A percentile compares a stretch with the other conserved stretches of the same genome.
phyloP scores from a whole-genome alignment of 495 filamentous ascomycete genomes.

The Aspergillus nanangensis region DNA sequence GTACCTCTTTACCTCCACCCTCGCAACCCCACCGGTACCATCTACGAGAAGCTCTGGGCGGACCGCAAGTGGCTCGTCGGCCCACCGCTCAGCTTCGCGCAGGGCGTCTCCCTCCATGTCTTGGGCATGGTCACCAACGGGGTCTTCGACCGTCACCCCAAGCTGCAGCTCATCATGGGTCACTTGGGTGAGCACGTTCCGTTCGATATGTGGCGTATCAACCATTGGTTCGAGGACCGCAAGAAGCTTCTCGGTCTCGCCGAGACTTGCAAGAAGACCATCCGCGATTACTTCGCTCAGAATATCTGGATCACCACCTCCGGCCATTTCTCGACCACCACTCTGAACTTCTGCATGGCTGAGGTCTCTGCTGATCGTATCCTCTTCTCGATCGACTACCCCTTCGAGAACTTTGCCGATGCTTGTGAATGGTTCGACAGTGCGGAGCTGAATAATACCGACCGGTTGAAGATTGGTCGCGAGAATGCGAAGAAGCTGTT shows the following conservation, averaged over 20 bases:
- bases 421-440: slow-evolving; percentile 52
- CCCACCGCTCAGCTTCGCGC: slow-evolving; percentile 42
- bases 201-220: slow-evolving; percentile 58
- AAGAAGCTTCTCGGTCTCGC: slow-evolving; percentile 38
- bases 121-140: slow-evolving; percentile 51
- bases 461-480: slow-evolving; percentile 47
- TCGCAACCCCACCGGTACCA: slow-evolving; percentile 40
- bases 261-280: slow-evolving; percentile 47
- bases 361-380: slow-evolving; percentile 41
- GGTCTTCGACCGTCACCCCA: slow-evolving; percentile 46
- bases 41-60: slow-evolving; percentile 47
- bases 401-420: slow-evolving; percentile 49
- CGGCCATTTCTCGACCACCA: slow-evolving; percentile 55
- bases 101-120: slow-evolving; percentile 44
- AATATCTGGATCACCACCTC: slow-evolving; percentile 65
- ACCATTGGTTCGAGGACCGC: slow-evolving; percentile 53
- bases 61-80: slow-evolving; percentile 46
- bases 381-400: slow-evolving; percentile 49
- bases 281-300: slow-evolving; percentile 52
- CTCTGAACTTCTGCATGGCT: slow-evolving; percentile 45
- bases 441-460: slow-evolving; percentile 35
- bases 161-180: slow-evolving; percentile 59
- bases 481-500: slow-evolving; percentile 54
- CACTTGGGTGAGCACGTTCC: slow-evolving; percentile 64
- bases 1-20: slow-evolving; percentile 64